phyloP scores from a whole-genome alignment of 306 rosid species.

The Rosa persica region DNA sequence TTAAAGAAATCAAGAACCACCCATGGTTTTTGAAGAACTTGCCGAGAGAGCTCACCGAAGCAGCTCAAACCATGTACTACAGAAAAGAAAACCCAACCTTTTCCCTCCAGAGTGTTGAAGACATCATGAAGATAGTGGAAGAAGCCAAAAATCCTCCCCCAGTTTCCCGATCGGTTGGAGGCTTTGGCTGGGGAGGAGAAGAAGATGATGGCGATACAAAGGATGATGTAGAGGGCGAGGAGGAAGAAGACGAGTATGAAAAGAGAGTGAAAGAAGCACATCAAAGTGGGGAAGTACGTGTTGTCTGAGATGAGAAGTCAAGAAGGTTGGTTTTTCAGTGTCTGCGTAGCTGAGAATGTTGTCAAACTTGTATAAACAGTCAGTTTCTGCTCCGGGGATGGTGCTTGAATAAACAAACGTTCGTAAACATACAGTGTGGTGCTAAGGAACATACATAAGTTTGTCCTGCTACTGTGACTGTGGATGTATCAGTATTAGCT shows the following conservation, averaged over 20 bases:
- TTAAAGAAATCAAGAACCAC: constrained; percentile 76
- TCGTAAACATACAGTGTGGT: constrained; percentile 35
- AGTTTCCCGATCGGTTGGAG: constrained; percentile 53
- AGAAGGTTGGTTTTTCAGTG: constrained; percentile 41
- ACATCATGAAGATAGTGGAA: constrained; percentile 74
- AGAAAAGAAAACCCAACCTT: constrained; percentile 73
- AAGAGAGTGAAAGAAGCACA: constrained; percentile 76
- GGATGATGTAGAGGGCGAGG: constrained; percentile 36
- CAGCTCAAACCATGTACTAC: constrained; percentile 69
- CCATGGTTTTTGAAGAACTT: constrained; percentile 85
- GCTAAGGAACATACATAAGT: constrained; percentile 27
- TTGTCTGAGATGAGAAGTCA: constrained; percentile 39
- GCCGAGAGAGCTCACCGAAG: constrained; percentile 81
- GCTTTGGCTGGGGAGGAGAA: constrained; percentile 76
- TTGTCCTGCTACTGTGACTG: constrained; percentile 23
- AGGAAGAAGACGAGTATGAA: constrained; percentile 67
- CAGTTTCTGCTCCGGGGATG: constrained; percentile 35
- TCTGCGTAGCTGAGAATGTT: constrained; percentile 31
- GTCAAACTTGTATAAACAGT: constrained; percentile 39
- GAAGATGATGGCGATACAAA: constrained; percentile 51
- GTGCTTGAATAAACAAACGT: constrained; percentile 38
- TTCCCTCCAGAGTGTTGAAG: constrained; percentile 66
- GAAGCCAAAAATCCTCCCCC: constrained; percentile 66
- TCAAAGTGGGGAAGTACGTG: constrained; percentile 60
- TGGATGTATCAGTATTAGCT: constrained; percentile 17